Evolutionary conservation across 495 filamentous ascomycete species (phyloP).

Genomic region (Bryoglossum gracile): DNA sequence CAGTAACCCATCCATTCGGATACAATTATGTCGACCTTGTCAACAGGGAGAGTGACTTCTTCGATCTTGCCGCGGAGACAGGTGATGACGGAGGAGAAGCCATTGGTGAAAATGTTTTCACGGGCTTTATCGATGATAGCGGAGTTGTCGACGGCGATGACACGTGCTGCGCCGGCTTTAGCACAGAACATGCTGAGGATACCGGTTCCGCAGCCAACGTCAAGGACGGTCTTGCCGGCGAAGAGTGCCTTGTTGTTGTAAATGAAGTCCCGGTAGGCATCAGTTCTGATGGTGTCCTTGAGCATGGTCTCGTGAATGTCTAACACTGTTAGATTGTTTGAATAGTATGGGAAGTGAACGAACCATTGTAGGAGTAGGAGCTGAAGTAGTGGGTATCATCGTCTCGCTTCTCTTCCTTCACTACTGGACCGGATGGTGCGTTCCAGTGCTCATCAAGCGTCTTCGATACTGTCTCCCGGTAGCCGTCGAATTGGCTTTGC

Average conservation of each 20-base stretch:
- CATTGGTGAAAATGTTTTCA: constrained; percentile 83
- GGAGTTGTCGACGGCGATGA: constrained; percentile 95
- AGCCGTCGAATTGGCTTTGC: constrained; percentile 62
- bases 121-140: constrained; percentile 93
- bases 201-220: constrained; percentile 94
- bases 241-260: constrained; percentile 95
- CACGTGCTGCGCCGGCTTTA: constrained; percentile 84
- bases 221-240: constrained; percentile 94
- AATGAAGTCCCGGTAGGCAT: constrained; percentile 94
- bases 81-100: constrained; percentile 76
- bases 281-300: constrained; percentile 91
- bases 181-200: constrained; percentile 84
- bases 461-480: constrained; percentile 58
- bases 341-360: constrained; percentile 9
- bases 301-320: constrained; percentile 92
- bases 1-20: constrained; percentile 99
- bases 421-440: constrained; percentile 17
- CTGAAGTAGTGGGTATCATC: constrained; percentile 69
- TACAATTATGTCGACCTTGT: constrained; percentile 95
- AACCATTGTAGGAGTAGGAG: constrained; percentile 73
- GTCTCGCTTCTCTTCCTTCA: constrained; percentile 34
- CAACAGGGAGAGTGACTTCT: constrained; percentile 81
- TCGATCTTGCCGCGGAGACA: constrained; percentile 95
- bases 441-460: constrained; percentile 67
- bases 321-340: constrained; percentile 23